Base-by-base conservation (phyloP, 805 yeast species). In the Metschnikowia reukaufii region DNA sequence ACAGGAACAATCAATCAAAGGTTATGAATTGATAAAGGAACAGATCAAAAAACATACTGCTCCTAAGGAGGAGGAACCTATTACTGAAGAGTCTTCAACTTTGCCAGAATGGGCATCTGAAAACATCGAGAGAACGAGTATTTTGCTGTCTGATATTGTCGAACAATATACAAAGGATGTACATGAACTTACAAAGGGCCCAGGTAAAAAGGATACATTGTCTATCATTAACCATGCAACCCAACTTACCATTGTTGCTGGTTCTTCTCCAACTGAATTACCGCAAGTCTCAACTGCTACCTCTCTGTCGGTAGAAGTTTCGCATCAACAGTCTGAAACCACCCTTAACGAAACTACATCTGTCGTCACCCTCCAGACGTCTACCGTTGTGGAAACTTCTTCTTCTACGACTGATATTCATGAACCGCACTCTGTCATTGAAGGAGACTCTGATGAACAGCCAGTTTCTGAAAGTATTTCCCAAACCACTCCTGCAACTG, bases 11-110 rank as follows among this genome's bases (percentile, higher is more conserved):
- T 42, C 51, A 1, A 12, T 40, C 30, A 44, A 43, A 21, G 58
- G 57, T n/a, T 54, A 54, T 32, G 63, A 60, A 1, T 46, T 61
- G 21, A 40, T 66, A n/a, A 66, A 63, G 50, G 66, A 63, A 13
- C 68, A 65, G 39, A 37, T 67, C 13, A 54, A 50, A 7, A 58
- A 58, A 54, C 39, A 52, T 55, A 19, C 59, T 59, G 39, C 64
- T 62, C 43, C 58, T 58, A 8, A 55, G 58, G 51, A 55, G 52
- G 41, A 61, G 30, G 19, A 9, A 9, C 17, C 23, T 21, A 21
- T 35, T 8, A 8, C 6, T 5, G 17, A 13, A 17, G 39, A 36
- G 12, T 17, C 35, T 10, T 17, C 48, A 4, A n/a, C 44, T 29
- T 33, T 44, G 36, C 48, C 48, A 10, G 44, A 39, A 6, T 45